Conservation (phyloP, 2,329 filamentous ascomycete genomes). For the Lachnum nothofagi region DNA sequence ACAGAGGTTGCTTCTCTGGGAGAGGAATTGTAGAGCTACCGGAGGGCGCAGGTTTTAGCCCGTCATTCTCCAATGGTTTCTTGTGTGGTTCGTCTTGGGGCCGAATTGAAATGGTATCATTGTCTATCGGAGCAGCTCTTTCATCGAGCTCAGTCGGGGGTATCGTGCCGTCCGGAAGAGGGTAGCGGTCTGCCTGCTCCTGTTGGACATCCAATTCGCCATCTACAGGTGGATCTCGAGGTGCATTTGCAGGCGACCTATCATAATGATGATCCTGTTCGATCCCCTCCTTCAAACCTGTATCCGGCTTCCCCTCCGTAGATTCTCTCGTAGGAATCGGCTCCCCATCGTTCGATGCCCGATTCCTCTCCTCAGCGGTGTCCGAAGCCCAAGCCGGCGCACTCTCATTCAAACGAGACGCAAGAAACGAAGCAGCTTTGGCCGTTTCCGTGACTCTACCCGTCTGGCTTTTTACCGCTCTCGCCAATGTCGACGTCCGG, state of each 20-base stretch:
- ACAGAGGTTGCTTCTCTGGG: constrained; percentile 27
- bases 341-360: constrained; percentile 18
- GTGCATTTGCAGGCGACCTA: constrained; percentile 38
- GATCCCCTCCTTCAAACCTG: constrained; percentile 34
- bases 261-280: constrained; percentile 49
- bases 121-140: constrained; percentile 24
- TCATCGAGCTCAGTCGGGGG: constrained; percentile 33
- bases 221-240: constrained; percentile 34
- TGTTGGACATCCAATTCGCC: constrained; percentile 42
- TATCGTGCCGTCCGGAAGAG: constrained; percentile 48
- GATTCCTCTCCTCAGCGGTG: constrained; percentile 6
- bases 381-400: constrained; percentile 29
- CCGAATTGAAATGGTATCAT: constrained; percentile 33
- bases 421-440: constrained; percentile 55
- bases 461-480: constrained; percentile 56
- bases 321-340: constrained; percentile 27
- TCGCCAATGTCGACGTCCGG: constrained; percentile 59
- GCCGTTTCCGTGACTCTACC: constrained; percentile 57
- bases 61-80: constrained; percentile 30
- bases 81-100: constrained; percentile 35
- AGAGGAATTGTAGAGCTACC: constrained; percentile 38
- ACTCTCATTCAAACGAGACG: constrained; percentile 51
- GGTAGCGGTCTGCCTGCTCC: constrained; percentile 38
- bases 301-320: constrained; percentile 24
- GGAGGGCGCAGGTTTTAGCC: constrained; percentile 36